Conservation (phyloP, 306 rosid species). For the Cucurbita argyrosperma region DNA sequence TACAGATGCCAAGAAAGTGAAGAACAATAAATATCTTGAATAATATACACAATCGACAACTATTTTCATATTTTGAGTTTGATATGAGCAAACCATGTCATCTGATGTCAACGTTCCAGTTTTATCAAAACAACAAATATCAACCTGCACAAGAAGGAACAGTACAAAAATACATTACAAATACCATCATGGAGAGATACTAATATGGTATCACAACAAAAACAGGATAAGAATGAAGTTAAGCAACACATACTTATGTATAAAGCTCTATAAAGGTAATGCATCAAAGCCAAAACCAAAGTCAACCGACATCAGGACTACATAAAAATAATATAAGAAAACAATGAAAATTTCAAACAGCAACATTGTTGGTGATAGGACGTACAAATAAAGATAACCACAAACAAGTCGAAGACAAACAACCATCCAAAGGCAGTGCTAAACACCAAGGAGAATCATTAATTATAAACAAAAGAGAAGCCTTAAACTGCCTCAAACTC, state of each 20-base stretch:
- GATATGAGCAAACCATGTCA: constrained; percentile 65
- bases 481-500: not conserved
- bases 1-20: constrained; percentile 15
- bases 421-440: not conserved
- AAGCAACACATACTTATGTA: not conserved
- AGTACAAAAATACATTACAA: not conserved
- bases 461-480: not conserved
- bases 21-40: not conserved
- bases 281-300: not conserved
- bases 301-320: not conserved
- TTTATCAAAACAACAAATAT: constrained; percentile 98
- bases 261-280: not conserved
- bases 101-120: constrained; percentile 98
- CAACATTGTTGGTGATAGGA: not conserved
- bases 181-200: not conserved
- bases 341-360: not conserved
- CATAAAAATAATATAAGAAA: not conserved
- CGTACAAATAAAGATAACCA: not conserved
- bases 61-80: not conserved
- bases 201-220: not conserved
- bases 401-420: not conserved
- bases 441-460: not conserved
- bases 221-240: not conserved
- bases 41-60: constrained; percentile 2
- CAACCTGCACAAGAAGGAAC: constrained; percentile 53